Percentiles rank a stretch among this genome's conserved stretches.
Evolutionary conservation across 1,284 basidiomycete species (phyloP).

Genomic region (Ganoderma sinense): DNA sequence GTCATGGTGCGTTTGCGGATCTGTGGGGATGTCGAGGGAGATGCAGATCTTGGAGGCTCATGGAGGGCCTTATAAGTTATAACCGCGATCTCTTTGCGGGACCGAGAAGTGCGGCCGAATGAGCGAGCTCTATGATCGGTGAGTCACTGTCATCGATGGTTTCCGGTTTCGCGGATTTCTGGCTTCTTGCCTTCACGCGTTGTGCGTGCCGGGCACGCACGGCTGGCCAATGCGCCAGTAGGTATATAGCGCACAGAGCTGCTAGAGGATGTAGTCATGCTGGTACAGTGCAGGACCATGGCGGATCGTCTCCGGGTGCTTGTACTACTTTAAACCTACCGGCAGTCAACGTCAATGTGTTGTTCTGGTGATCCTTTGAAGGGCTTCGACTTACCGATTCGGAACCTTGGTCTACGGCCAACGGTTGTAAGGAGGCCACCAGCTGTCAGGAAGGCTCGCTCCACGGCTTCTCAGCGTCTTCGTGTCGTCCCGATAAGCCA

Average conservation of each 20-base stretch:
- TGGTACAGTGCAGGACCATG: background rate
- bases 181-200: background rate
- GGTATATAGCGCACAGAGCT: background rate
- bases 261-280: background rate
- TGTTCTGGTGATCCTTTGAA: background rate
- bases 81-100: background rate
- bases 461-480: no score
- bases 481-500: no score
- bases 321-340: background rate
- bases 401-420: background rate
- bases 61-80: background rate
- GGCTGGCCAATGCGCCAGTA: no score
- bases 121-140: background rate
- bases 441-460: background rate
- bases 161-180: background rate
- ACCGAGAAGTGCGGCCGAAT: background rate
- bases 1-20: background rate
- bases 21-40: background rate
- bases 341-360: background rate
- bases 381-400: background rate
- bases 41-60: background rate
- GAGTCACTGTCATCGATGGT: background rate
- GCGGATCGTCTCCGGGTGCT: background rate
- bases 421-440: background rate
- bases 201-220: no score